Conservation (phyloP, 1,284 basidiomycete genomes). For the Austroboletus novae-zelandiae region DNA sequence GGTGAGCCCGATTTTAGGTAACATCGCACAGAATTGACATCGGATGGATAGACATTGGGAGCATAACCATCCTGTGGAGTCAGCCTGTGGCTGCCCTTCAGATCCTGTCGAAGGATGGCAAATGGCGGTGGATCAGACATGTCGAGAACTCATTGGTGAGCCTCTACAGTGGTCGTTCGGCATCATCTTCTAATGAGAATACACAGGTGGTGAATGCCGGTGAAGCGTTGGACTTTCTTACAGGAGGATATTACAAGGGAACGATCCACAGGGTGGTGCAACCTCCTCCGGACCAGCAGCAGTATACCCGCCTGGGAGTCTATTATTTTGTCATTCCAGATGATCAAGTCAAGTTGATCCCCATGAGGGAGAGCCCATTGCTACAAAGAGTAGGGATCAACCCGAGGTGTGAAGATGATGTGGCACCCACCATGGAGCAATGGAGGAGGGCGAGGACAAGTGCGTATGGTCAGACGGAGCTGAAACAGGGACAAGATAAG, state of each 20-base stretch:
- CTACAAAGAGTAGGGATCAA: conserved; percentile 33
- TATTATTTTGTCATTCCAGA: conserved; percentile 42
- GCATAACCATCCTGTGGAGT: conserved; percentile 56
- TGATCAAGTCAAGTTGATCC: conserved; percentile 33
- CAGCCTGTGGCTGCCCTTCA: conserved; percentile 61
- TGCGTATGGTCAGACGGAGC: conserved; percentile 38
- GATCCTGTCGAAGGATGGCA: conserved; percentile 48
- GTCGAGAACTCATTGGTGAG: conserved; percentile 57
- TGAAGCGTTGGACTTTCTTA: conserved; percentile 56
- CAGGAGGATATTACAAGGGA: conserved; percentile 49
- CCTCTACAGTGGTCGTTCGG: neutral
- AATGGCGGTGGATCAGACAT: conserved; percentile 60
- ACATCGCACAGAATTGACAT: neutral
- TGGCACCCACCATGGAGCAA: conserved; percentile 38
- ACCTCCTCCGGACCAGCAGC: conserved; percentile 43
- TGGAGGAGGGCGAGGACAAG: conserved; percentile 41
- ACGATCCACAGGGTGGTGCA: conserved; percentile 45
- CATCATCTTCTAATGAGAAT: neutral
- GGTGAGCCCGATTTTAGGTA: conserved; percentile 33
- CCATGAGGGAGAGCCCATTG: conserved; percentile 32
- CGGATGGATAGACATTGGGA: conserved; percentile 49
- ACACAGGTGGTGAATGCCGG: conserved; percentile 53
- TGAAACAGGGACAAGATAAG: conserved; percentile 33
- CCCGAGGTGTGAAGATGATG: conserved; percentile 30
- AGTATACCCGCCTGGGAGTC: conserved; percentile 40